Conservation (phyloP, 2,329 filamentous ascomycete species). For the Exutisphaerella laricina region DNA sequence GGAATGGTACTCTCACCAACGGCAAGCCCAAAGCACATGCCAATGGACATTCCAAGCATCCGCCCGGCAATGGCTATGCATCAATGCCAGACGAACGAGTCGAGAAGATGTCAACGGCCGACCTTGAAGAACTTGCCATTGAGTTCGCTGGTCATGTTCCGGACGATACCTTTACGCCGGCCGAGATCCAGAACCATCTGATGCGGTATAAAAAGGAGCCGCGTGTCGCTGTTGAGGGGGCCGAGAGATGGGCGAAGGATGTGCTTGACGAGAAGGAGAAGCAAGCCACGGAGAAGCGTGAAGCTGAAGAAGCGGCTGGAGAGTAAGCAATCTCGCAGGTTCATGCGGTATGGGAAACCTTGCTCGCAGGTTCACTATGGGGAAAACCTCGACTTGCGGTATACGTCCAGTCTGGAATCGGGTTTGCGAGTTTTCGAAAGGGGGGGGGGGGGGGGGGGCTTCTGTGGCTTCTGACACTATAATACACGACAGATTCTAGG, state of each 20-base stretch:
- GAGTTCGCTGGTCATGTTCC: slow-evolving; percentile 45
- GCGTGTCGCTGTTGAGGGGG: slow-evolving; percentile 39
- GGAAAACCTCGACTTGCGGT: no score
- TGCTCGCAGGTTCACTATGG: no score
- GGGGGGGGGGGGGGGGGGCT: no score
- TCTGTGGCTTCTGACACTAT: no score
- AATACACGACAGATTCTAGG: no score
- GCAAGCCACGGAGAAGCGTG: slow-evolving; percentile 12
- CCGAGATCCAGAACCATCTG: slow-evolving; percentile 50
- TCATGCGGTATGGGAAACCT: no score
- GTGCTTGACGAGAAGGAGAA: slow-evolving; percentile 27
- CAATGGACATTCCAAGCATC: slow-evolving; percentile 5
- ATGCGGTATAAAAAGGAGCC: slow-evolving; percentile 48
- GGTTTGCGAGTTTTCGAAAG: no score
- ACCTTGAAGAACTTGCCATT: slow-evolving; percentile 39
- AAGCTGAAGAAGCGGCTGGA: slow-evolving; percentile 9
- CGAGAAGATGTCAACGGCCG: slow-evolving; percentile 15
- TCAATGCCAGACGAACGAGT: slow-evolving; percentile 17
- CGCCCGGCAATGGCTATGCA: neutral
- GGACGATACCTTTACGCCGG: slow-evolving; percentile 46
- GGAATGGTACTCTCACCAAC: slow-evolving; percentile 7
- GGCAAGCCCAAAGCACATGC: neutral
- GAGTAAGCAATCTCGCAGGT: no score
- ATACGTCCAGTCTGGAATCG: no score
- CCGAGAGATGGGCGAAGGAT: slow-evolving; percentile 40